Base-by-base conservation (phyloP, 164 flowering plant genomes). In the Vitis riparia region DNA sequence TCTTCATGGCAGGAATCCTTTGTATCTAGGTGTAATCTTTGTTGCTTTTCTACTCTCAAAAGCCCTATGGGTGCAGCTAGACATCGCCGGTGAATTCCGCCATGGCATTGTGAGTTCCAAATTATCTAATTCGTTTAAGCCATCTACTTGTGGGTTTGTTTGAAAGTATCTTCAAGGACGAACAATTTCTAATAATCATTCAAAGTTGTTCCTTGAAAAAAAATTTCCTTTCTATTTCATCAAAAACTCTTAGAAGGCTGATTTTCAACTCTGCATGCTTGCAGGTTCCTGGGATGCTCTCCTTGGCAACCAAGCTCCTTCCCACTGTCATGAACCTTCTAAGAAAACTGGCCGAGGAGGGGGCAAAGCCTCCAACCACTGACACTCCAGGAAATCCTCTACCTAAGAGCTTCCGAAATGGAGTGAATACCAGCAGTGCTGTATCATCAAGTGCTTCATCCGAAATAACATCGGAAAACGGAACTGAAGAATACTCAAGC, bases 231-330 rank as follows among this genome's bases (percentile, higher is more conserved):
- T 9, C 32, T 9, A 29, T 13, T 14, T 10, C 50, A 48, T 30
- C 44, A 63, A 17, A 32, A 17, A 29, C 12, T 37, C 13, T 8
- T 51, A 9, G 17, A 55, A 72, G 17, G 30, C 30, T 59, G 57
- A 23, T 58, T 62, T 37, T 17, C 58, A 17, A 51, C 19, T 66
- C n/a, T 68, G 8, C 61, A 13, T 67, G 29, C 27, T 59, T 72
- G 55, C 93, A 95, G 99, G 89, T 95, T 80, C 97, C 98, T 15
- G 99, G 98, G 49, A 77, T 95, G 47, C 79, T 95, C 27, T 88
- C 98, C 14, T 62, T 95, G 65, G 89, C 97, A 16, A 83, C 91
- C 15, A 93, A 86, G 83, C 80, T 95, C 67, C 77, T 93, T 60
- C 99, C 99, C 14, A 91, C 97, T 14, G 76, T 95, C 55, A 91